Conservation (phyloP, 2,329 filamentous ascomycete genomes). For the Penicillium italicum region DNA sequence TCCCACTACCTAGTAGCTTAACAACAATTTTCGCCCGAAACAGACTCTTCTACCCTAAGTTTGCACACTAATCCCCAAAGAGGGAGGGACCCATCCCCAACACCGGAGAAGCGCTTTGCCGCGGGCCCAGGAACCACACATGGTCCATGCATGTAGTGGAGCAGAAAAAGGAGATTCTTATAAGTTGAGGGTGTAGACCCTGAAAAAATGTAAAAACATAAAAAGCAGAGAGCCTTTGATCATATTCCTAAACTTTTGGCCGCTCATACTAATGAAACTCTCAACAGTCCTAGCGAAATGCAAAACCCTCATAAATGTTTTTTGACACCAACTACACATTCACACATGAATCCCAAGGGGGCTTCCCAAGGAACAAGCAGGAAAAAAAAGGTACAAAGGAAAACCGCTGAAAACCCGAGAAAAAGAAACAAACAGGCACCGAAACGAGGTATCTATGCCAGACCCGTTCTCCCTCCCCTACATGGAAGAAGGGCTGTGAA, state of each 20-base stretch:
- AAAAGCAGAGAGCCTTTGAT: neutral
- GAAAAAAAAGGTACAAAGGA: slow-evolving; percentile 8
- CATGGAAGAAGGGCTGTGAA: neutral
- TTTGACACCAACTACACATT: slow-evolving; percentile 7
- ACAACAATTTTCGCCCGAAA: neutral
- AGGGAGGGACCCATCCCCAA: neutral
- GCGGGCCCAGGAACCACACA: neutral
- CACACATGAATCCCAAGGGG: slow-evolving; percentile 3
- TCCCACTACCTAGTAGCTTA: neutral
- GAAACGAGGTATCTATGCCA: slow-evolving; percentile 8
- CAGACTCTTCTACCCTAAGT: neutral
- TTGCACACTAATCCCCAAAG: slow-evolving; percentile 2
- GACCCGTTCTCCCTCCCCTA: neutral
- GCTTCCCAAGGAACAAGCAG: neutral
- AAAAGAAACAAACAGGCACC: slow-evolving; percentile 7
- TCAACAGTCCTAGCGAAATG: neutral
- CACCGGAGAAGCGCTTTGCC: slow-evolving; percentile 11
- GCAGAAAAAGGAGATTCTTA: neutral
- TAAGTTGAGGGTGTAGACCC: neutral
- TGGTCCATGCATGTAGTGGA: slow-evolving; percentile 7
- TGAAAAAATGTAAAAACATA: neutral
- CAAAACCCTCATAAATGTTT: slow-evolving; percentile 2
- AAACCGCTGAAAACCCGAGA: slow-evolving; percentile 10
- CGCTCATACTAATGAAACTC: neutral
- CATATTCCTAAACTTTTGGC: neutral